These are phyloP conservation scores for Tulasnella sp. DNA, from an alignment of 768 basidiomycete species.

Conservation along the genomic window DNA sequence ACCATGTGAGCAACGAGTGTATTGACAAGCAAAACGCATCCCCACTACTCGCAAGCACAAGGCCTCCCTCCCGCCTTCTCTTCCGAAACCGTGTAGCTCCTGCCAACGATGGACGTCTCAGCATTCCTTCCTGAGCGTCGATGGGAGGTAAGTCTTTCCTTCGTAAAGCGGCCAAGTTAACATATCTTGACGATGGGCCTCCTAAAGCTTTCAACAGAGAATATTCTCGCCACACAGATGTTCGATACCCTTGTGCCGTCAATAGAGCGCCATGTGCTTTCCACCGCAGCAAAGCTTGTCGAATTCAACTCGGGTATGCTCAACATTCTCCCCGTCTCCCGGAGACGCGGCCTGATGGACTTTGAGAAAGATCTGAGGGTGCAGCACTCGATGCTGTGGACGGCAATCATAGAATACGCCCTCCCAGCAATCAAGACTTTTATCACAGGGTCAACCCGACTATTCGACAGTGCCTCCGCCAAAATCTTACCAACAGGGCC, in stretches of 20 bases:
- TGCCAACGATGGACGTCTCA: neutral
- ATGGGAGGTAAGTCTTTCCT: neutral
- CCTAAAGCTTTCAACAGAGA: neutral
- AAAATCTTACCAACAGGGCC: neutral
- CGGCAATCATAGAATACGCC: neutral
- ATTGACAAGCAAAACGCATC: neutral
- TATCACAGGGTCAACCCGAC: neutral
- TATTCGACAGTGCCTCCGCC: neutral
- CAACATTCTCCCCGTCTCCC: neutral
- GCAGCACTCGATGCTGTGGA: constrained; percentile 2
- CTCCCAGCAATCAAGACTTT: neutral
- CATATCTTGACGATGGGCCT: neutral
- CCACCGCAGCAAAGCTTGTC: neutral
- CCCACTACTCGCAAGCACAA: neutral
- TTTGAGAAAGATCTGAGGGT: constrained; percentile 5
- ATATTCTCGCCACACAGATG: constrained; percentile 7
- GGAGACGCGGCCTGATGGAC: neutral
- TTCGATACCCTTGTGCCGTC: constrained; percentile 10
- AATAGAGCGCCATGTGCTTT: neutral
- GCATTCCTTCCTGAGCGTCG: neutral
- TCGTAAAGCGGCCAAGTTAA: neutral
- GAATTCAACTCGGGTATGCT: neutral
- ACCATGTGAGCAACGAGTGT: neutral
- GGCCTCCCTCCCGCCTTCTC: too few relatives aligned
- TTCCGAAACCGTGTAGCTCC: neutral